Conservation (phyloP, 1,284 basidiomycete genomes). For the Cystobasidium pallidum region DNA sequence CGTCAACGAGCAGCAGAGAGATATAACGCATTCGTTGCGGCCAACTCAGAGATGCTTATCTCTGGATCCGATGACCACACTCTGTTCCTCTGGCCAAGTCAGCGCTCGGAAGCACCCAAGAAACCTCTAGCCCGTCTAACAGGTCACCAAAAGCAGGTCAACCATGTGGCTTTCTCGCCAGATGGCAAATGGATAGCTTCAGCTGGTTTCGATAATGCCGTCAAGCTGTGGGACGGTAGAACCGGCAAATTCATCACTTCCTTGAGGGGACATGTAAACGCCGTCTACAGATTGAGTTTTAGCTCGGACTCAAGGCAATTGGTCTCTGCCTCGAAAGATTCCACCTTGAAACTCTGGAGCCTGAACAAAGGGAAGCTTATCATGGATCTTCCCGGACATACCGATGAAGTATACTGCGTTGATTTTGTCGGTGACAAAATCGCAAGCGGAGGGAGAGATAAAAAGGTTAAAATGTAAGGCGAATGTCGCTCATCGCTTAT, state of each 20-base stretch:
- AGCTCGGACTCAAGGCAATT: constrained; percentile 89
- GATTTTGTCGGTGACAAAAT: constrained; percentile 98
- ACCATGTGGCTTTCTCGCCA: constrained; percentile 93
- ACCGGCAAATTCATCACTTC: constrained; percentile 83
- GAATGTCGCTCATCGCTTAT: neutral
- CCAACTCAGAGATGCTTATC: constrained; percentile 80
- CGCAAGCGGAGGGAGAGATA: constrained; percentile 82
- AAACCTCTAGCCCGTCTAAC: constrained; percentile 87
- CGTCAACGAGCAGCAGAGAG: constrained; percentile 73
- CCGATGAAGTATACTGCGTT: constrained; percentile 98
- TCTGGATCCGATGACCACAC: constrained; percentile 95
- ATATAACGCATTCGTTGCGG: constrained; percentile 70
- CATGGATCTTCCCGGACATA: constrained; percentile 90
- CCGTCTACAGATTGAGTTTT: constrained; percentile 94
- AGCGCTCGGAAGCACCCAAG: constrained; percentile 63
- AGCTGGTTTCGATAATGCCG: constrained; percentile 87
- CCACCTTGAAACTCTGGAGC: constrained; percentile 95
- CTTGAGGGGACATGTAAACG: constrained; percentile 87
- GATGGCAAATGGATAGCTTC: constrained; percentile 90
- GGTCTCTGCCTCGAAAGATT: constrained; percentile 92
- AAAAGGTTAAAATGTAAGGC: constrained; percentile 64
- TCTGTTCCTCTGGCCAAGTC: constrained; percentile 76
- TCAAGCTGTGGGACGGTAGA: constrained; percentile 90
- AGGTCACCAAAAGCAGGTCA: constrained; percentile 93
- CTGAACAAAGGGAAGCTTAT: constrained; percentile 92